phyloP scores from a whole-genome alignment of 1,284 basidiomycete genomes.

The Apiotrichum laibachii region DNA sequence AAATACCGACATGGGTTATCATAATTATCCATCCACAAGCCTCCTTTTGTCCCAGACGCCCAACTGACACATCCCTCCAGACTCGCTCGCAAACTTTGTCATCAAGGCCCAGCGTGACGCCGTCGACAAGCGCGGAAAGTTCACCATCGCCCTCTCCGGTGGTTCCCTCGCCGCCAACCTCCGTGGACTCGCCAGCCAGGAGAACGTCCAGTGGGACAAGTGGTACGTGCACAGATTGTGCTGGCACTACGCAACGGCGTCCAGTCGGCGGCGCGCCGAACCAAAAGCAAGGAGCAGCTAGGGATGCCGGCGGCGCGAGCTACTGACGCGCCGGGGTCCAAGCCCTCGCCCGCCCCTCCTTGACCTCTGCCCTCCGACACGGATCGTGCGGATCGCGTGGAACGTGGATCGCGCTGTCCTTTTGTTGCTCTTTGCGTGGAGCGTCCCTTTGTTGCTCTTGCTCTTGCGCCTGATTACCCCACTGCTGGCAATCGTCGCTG shows the following conservation, averaged over 20 bases:
- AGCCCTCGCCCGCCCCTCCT: too few species aligned
- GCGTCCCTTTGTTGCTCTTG: not conserved
- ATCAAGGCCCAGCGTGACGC: conserved; percentile 89
- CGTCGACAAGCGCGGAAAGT: conserved; percentile 84
- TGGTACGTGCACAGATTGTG: conserved; percentile 50
- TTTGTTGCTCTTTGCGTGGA: too few species aligned
- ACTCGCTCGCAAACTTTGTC: conserved; percentile 78
- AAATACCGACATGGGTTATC: not conserved
- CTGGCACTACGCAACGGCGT: not conserved
- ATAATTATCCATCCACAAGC: not conserved
- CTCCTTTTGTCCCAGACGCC: not conserved
- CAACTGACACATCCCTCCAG: conserved; percentile 14
- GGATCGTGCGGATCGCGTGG: too few species aligned
- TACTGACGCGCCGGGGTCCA: too few species aligned
- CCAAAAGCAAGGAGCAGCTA: too few species aligned
- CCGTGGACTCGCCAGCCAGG: conserved; percentile 67
- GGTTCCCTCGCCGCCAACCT: conserved; percentile 89
- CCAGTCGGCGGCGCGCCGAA: too few species aligned
- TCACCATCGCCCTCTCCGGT: conserved; percentile 90
- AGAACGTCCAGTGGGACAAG: conserved; percentile 72
- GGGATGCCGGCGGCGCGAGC: too few species aligned
- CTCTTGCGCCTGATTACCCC: not conserved
- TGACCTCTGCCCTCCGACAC: too few species aligned
- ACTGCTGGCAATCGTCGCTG: not conserved
- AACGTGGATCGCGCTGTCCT: too few species aligned